Conservation (phyloP, 2,329 filamentous ascomycete species). For the Claviceps pazoutovae region DNA sequence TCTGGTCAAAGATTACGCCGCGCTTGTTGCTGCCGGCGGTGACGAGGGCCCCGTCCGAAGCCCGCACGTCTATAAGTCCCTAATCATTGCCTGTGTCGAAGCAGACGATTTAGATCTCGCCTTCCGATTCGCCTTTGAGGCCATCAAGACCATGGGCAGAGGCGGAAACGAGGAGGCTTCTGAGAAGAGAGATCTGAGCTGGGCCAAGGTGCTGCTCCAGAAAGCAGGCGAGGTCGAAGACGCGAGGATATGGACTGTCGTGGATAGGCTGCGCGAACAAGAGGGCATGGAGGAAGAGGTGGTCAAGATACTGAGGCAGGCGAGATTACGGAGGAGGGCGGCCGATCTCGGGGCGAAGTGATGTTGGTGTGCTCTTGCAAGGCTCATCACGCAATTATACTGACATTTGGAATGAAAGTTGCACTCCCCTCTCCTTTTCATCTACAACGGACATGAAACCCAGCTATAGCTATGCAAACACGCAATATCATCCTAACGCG, state of each 20-base stretch:
- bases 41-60: constrained; percentile 7
- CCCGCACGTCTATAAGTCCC: constrained; percentile 11
- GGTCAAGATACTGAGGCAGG: constrained; percentile 13
- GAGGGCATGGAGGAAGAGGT: constrained; percentile 11
- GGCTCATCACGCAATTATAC: no score
- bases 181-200: constrained; percentile 9
- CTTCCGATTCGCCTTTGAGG: constrained; percentile 16
- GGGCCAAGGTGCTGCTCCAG: constrained; percentile 16
- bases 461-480: no score
- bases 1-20: constrained; percentile 18
- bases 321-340: constrained; percentile 11
- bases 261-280: constrained; percentile 15
- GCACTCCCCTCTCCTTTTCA: no score
- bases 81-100: constrained; percentile 17
- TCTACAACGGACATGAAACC: no score
- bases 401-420: no score
- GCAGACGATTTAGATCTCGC: constrained; percentile 20
- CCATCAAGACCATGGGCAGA: neutral
- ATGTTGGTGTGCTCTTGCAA: neutral
- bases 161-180: neutral
- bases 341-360: constrained; percentile 1
- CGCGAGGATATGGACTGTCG: constrained; percentile 18
- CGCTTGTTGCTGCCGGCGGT: constrained; percentile 8
- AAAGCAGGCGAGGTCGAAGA: constrained; percentile 17
- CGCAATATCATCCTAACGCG: no score